phyloP scores from a whole-genome alignment of 148 eudicot species.

The Chenopodium suecicum region DNA sequence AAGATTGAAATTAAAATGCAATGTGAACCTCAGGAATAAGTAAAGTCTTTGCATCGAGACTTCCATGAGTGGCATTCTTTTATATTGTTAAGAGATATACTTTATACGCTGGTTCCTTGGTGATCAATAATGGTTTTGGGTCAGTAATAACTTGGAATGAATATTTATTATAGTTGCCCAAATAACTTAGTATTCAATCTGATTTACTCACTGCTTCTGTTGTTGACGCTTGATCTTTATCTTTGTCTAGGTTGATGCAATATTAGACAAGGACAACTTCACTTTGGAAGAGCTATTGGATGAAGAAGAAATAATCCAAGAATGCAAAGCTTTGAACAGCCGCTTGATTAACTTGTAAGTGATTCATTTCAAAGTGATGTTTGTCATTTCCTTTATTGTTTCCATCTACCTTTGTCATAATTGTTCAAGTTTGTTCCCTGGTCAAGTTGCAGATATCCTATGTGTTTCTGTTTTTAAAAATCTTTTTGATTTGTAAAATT shows the following conservation, averaged over 20 bases:
- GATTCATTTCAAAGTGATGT: too few species aligned
- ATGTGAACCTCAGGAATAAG: background rate
- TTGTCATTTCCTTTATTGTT: too few species aligned
- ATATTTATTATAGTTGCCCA: background rate
- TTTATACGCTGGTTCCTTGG: background rate
- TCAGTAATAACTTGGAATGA: background rate
- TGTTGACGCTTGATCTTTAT: constrained; percentile 7
- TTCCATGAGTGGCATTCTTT: background rate
- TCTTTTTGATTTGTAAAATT: too few species aligned
- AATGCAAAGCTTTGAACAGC: too few species aligned
- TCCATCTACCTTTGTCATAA: too few species aligned
- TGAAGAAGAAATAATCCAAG: too few species aligned
- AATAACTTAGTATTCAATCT: background rate
- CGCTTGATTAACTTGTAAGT: too few species aligned
- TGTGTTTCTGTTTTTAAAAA: too few species aligned
- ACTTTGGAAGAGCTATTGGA: too few species aligned
- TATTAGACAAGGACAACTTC: too few species aligned
- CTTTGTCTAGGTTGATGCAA: constrained; percentile 61
- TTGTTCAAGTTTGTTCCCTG: too few species aligned
- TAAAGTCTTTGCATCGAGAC: background rate
- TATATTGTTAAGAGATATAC: background rate
- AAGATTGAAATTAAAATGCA: background rate
- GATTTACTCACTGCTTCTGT: background rate
- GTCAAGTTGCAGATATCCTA: too few species aligned
- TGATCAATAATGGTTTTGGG: background rate